These are phyloP conservation scores for Globisporangium spinosum DNA, from an alignment of 352 stramenopile species.

Conservation along the genomic window DNA sequence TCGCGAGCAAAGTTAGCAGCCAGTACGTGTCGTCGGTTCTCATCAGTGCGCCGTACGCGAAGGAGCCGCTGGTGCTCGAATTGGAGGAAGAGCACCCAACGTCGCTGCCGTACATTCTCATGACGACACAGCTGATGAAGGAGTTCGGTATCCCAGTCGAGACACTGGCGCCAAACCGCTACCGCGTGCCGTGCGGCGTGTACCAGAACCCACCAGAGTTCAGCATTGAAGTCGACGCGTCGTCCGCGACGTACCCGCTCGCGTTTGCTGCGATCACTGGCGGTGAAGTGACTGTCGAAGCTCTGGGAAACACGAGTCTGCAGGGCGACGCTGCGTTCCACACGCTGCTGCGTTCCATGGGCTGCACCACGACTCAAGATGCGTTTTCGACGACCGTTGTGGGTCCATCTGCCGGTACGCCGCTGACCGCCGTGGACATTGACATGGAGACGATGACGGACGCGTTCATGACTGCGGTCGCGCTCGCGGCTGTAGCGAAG, in stretches of 20 bases:
- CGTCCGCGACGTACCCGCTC: constrained; percentile 95
- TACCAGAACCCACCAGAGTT: constrained; percentile 69
- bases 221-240: constrained; percentile 94
- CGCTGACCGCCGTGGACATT: constrained; percentile 88
- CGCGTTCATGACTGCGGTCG: constrained; percentile 97
- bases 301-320: constrained; percentile 91
- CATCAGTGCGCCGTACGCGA: constrained; percentile 91
- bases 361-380: constrained; percentile 64
- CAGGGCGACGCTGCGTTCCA: constrained; percentile 96
- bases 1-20: constrained; percentile 92
- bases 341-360: constrained; percentile 73
- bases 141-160: constrained; percentile 94
- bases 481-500: constrained; percentile 92
- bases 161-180: constrained; percentile 80
- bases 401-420: constrained; percentile 71
- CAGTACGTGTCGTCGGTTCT: constrained; percentile 97
- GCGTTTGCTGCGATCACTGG: constrained; percentile 95
- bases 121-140: constrained; percentile 95
- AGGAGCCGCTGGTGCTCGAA: constrained; percentile 74
- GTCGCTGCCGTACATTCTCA: constrained; percentile 94
- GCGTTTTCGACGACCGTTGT: constrained; percentile 62
- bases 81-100: constrained; percentile 96
- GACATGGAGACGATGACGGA: constrained; percentile 98
- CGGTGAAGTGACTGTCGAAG: constrained; percentile 91
- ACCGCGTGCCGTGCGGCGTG: constrained; percentile 64